phyloP scores from a whole-genome alignment of 768 basidiomycete genomes.

The Boletellus sp. region DNA sequence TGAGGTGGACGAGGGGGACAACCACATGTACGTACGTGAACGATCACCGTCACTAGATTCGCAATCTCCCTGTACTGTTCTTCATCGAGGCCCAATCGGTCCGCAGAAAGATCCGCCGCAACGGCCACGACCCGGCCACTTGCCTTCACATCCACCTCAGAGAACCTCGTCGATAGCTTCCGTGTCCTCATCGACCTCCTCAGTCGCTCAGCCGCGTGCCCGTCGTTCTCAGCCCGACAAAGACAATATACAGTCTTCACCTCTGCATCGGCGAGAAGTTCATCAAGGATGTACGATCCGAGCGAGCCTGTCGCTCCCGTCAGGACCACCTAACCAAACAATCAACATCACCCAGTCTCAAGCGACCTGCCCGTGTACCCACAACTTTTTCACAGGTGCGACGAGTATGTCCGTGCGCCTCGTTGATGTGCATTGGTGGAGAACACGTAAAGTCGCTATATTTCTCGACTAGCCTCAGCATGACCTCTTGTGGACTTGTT shows the following conservation, averaged over 20 bases:
- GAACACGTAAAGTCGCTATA: conserved; percentile 22
- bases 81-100: conserved; percentile 38
- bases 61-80: conserved; percentile 37
- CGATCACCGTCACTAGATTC: conserved; percentile 38
- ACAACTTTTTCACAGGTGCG: conserved; percentile 15
- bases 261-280: conserved; percentile 34
- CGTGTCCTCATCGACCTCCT: conserved; percentile 39
- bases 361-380: background rate
- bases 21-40: conserved; percentile 35
- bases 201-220: conserved; percentile 40
- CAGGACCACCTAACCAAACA: conserved; percentile 31
- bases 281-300: conserved; percentile 50
- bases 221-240: conserved; percentile 45
- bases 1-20: background rate
- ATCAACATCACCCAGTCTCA: background rate
- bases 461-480: conserved; percentile 47
- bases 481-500: conserved; percentile 33
- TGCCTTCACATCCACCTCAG: background rate
- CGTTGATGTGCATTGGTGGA: background rate
- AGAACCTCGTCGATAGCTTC: conserved; percentile 23
- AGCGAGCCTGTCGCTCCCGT: conserved; percentile 54
- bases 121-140: conserved; percentile 36
- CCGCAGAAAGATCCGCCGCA: conserved; percentile 40
- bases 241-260: conserved; percentile 48
- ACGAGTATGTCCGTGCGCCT: conserved; percentile 13